Evolutionary conservation across 2,329 filamentous ascomycete species (phyloP), one percentile per base, ranked within the genome.

Genomic region (Hymenoscyphus infarciens): DNA sequence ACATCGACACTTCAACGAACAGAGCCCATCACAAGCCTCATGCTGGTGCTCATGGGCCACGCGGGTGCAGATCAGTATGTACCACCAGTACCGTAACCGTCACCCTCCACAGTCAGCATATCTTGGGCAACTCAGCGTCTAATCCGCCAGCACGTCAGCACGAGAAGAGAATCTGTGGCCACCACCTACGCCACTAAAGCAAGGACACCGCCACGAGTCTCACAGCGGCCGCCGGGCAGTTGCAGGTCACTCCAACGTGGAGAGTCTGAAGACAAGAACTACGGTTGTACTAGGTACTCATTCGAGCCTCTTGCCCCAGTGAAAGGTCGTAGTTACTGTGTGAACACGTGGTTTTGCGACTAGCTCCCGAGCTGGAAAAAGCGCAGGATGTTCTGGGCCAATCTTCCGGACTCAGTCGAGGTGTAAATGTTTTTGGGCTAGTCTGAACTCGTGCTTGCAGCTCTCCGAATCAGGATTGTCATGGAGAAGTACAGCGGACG

Each of bases 51-150:
- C 45, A 52, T 52, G 45, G n/a, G 45, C 45, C 45, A 52, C 19
- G 19, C 45, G 45, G 45, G 19, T 52, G 25, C 19, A 25, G 19
- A 22, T 52, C 45, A 52, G 22, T 52, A 52, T 52, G 45, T 52
- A 52, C 45, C 19, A 25, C 45, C 45, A 25, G 45, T 52, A 52
- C 45, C 45, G 19, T 52, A 52, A 52, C 45, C 45, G 19, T 52
- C 25, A 52, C 45, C 19, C 11, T 52, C 45, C 45, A 52, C 45
- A 52, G 22, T 52, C 45, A 52, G 19, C 45, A 52, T 52, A 22
- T 52, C 35, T 52, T 52, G 19, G 45, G 45, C 45, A 52, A 52
- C 19, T 52, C 45, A 52, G 45, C 45, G 45, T 52, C 45, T 52
- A 52, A 52, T 52, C 45, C 45, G 22, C 45, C 19, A 52, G 45